phyloP scores from a whole-genome alignment of 2,329 filamentous ascomycete genomes.

The Pezicula neosporulosa region DNA sequence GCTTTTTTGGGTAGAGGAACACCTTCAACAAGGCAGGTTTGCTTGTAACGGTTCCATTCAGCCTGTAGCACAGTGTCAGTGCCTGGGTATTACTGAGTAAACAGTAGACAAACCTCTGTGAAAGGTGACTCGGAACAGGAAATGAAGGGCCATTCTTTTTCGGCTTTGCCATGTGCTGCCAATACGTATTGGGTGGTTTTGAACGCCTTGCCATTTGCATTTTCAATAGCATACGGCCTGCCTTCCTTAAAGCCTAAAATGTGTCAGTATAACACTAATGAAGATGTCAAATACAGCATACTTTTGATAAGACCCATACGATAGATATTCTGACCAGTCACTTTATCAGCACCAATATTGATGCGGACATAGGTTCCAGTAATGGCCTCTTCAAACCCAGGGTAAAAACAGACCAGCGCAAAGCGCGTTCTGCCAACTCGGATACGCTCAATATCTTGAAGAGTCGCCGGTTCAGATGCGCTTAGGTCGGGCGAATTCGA shows the following conservation, averaged over 20 bases:
- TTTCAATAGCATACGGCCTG: constrained; percentile 79
- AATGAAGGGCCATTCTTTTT: constrained; percentile 86
- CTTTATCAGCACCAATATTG: constrained; percentile 72
- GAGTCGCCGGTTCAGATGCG: constrained; percentile 61
- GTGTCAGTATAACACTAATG: constrained; percentile 21
- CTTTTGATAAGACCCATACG: constrained; percentile 87
- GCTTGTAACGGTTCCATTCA: constrained; percentile 80
- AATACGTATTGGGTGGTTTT: constrained; percentile 83
- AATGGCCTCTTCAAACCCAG: constrained; percentile 79
- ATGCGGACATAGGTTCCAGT: constrained; percentile 83
- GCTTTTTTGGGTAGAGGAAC: constrained; percentile 72
- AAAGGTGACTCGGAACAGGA: constrained; percentile 83
- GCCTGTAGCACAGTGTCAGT: constrained; percentile 40
- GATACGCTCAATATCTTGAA: constrained; percentile 81
- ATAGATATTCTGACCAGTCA: constrained; percentile 73
- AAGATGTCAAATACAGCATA: constrained; percentile 33
- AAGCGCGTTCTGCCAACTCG: constrained; percentile 84
- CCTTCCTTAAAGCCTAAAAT: constrained; percentile 69
- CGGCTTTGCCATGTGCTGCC: constrained; percentile 77
- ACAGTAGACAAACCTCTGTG: constrained; percentile 60
- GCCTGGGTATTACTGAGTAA: constrained; percentile 12
- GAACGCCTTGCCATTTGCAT: constrained; percentile 69
- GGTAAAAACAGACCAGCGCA: constrained; percentile 88
- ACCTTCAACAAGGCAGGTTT: constrained; percentile 68
- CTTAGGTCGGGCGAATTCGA: constrained; percentile 40